phyloP scores from a whole-genome alignment of 306 rosid genomes.

The Hippophae rhamnoides region DNA sequence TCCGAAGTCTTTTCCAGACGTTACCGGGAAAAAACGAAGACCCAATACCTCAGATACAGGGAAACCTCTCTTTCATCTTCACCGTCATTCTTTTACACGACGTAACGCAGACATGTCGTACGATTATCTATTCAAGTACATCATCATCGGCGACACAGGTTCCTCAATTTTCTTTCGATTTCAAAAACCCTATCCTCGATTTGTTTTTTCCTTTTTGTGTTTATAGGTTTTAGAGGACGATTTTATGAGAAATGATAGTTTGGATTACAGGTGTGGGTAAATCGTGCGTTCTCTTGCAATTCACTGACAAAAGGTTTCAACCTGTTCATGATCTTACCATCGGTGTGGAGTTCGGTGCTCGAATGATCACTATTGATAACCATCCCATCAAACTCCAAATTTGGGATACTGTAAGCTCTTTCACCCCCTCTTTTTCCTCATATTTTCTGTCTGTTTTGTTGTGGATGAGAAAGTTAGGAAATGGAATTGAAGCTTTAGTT shows the following conservation, averaged over 20 bases:
- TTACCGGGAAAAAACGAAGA: not conserved
- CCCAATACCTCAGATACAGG: not conserved
- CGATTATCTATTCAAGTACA: slow-evolving; percentile 95
- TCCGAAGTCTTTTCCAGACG: too few species aligned
- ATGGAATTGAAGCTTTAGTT: too few species aligned
- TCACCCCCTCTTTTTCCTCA: not conserved
- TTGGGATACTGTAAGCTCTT: slow-evolving; percentile 81
- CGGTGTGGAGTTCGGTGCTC: slow-evolving; percentile 96
- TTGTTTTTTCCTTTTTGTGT: not conserved
- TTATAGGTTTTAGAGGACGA: not conserved
- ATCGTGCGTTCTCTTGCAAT: slow-evolving; percentile 84
- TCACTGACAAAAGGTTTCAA: slow-evolving; percentile 94
- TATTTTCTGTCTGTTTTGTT: too few species aligned
- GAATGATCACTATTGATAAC: slow-evolving; percentile 74
- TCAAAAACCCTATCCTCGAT: not conserved
- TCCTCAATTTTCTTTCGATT: not conserved
- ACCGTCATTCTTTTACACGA: slow-evolving; percentile 6
- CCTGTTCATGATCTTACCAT: slow-evolving; percentile 98
- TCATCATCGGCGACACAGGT: slow-evolving; percentile 99
- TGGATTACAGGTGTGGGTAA: slow-evolving; percentile 73
- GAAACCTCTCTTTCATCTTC: not conserved
- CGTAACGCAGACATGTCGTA: slow-evolving; percentile 56
- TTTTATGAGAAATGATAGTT: slow-evolving; percentile 12
- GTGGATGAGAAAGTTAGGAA: too few species aligned
- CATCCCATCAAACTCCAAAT: slow-evolving; percentile 94